Evolutionary conservation across 352 stramenopile genomes (phyloP), one percentile per base, ranked within the genome.

Genomic region (Phytophthora podocarpi): DNA sequence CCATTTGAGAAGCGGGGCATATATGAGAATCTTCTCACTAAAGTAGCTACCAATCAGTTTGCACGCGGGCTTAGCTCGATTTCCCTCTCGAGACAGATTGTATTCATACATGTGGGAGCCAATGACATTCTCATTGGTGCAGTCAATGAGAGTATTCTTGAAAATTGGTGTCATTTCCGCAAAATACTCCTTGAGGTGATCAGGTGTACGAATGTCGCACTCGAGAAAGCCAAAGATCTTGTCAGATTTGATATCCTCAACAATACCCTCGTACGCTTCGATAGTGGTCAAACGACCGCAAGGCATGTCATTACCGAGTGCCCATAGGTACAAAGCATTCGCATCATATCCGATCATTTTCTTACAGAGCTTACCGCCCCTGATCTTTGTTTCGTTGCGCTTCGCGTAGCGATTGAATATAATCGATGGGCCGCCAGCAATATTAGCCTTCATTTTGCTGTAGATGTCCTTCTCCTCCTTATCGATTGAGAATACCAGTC

Each of bases 131-230:
- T 42, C 36, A 40, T 55, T 12, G 28, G 7, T 55, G 5, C 18
- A 40, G 24, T 43, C 16, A 6, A 43, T 43, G 4, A 27, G 7
- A 11, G 20, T 12, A 13, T 43, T 43, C 23, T 32, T 47, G 10
- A 47, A 79, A 51, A 82, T 71, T 0, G 75, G 49, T 16, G 70
- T 76, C 24, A 67, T 49, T n/a, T 64, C 55, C 11, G 52, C 58
- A 37, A 80, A 80, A 52, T 32, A 41, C n/a, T n/a, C n/a, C n/a
- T n/a, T n/a, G n/a, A n/a, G n/a, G n/a, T n/a, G n/a, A n/a, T n/a
- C n/a, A n/a, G n/a, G n/a, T n/a, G n/a, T n/a, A n/a, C n/a, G n/a
- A n/a, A n/a, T n/a, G n/a, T n/a, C n/a, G n/a, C n/a, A n/a, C n/a
- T n/a, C n/a, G n/a, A n/a, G n/a, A n/a, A n/a, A n/a, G n/a, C n/a